Conservation (phyloP, 352 stramenopile species). For the Globisporangium irregulare region DNA sequence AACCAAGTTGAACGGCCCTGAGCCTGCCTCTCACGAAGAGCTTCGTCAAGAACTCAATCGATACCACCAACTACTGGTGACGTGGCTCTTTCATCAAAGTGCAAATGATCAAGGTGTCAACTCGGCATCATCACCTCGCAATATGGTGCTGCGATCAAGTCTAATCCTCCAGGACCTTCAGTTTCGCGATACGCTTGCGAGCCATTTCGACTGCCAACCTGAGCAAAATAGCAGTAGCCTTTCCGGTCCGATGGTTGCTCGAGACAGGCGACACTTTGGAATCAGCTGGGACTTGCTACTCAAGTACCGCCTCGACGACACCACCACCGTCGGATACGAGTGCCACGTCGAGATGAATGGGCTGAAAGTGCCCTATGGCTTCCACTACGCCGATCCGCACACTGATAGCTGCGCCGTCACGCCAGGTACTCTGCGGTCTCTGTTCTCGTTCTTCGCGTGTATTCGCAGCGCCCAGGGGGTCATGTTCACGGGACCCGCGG, state of each 20-base stretch:
- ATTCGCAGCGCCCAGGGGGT: constrained; percentile 35
- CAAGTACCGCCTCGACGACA: constrained; percentile 63
- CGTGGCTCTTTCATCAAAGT: background rate
- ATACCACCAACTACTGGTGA: background rate
- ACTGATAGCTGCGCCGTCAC: constrained; percentile 31
- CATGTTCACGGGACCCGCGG: constrained; percentile 21
- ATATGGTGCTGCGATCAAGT: constrained; percentile 27
- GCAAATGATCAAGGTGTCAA: too few relatives aligned
- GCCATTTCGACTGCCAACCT: constrained; percentile 21
- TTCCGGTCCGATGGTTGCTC: background rate
- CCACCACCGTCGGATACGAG: constrained; percentile 54
- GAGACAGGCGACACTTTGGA: background rate
- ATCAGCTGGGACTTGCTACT: constrained; percentile 51
- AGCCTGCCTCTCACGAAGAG: background rate
- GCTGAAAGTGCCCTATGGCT: constrained; percentile 56
- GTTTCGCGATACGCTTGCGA: constrained; percentile 40
- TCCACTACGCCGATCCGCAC: constrained; percentile 46
- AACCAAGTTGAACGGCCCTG: background rate
- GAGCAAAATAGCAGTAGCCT: background rate
- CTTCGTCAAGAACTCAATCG: constrained; percentile 4
- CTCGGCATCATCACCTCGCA: constrained; percentile 9
- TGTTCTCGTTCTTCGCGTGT: constrained; percentile 49
- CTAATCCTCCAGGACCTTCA: constrained; percentile 54
- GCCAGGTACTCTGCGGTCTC: constrained; percentile 40
- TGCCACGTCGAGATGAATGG: constrained; percentile 57